A percentile compares a stretch with the other conserved stretches of the same genome.
These are phyloP conservation scores for Penicillium psychrofluorescens DNA, from an alignment of 495 filamentous ascomycete genomes.

Conservation along the genomic window DNA sequence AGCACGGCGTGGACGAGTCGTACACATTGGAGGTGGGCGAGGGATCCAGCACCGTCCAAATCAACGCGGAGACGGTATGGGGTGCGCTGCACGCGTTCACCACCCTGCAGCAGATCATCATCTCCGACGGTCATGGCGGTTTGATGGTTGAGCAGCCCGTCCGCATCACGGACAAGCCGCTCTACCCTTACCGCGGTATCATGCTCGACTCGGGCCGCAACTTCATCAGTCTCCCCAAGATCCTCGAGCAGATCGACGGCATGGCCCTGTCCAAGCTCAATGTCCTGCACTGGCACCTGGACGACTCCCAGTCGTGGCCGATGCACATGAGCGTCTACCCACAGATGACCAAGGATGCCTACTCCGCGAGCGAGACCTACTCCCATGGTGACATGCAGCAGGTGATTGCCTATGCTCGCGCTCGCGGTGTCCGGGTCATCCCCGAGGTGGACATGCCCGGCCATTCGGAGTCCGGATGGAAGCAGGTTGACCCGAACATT, in stretches of 20 bases:
- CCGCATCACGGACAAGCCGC: constrained; percentile 35
- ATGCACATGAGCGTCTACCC: constrained; percentile 42
- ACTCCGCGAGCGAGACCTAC: constrained; percentile 39
- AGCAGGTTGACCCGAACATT: constrained; percentile 44
- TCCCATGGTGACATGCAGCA: constrained; percentile 29
- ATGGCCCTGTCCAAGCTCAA: constrained; percentile 47
- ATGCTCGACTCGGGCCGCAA: constrained; percentile 46
- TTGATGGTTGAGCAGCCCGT: constrained; percentile 45
- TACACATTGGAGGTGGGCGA: constrained; percentile 43
- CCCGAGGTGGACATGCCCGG: constrained; percentile 49
- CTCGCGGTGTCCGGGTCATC: constrained; percentile 41
- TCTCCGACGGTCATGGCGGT: constrained; percentile 35
- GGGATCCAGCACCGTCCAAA: constrained; percentile 25
- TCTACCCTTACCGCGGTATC: constrained; percentile 44
- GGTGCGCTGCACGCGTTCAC: constrained; percentile 54
- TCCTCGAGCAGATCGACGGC: constrained; percentile 45
- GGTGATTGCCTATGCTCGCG: constrained; percentile 39
- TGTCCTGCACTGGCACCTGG: constrained; percentile 46
- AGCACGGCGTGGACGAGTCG: constrained; percentile 51
- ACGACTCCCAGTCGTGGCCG: constrained; percentile 46
- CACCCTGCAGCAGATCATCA: constrained; percentile 49
- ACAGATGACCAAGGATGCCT: constrained; percentile 48
- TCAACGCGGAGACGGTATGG: constrained; percentile 43
- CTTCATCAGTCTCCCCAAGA: constrained; percentile 40
- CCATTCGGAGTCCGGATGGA: constrained; percentile 45